A percentile compares a stretch with the other conserved stretches of the same genome.
These are phyloP conservation scores for Saccharomyces mikatae DNA, from an alignment of 805 yeast genomes.

Conservation along the genomic window DNA sequence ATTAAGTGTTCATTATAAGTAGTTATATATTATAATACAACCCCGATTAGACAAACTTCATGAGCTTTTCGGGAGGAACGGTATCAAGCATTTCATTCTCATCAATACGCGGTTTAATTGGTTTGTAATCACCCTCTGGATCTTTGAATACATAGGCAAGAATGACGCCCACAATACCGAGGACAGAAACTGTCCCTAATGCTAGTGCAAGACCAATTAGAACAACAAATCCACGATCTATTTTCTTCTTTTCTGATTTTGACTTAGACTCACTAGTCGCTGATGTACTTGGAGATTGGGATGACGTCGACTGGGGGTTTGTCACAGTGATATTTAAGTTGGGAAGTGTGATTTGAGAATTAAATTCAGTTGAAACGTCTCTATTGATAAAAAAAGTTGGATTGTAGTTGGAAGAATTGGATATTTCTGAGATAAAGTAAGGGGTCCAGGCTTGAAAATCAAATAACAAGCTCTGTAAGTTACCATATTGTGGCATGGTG, in stretches of 20 bases:
- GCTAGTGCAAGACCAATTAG: slow-evolving; percentile 63
- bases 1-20: background rate
- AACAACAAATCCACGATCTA: slow-evolving; percentile 54
- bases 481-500: slow-evolving; percentile 30
- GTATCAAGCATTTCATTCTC: slow-evolving; percentile 54
- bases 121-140: slow-evolving; percentile 35
- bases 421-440: slow-evolving; percentile 9
- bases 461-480: slow-evolving; percentile 17
- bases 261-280: background rate
- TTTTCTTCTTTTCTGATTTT: slow-evolving; percentile 6
- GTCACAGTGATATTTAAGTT: slow-evolving; percentile 10
- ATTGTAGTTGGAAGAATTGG: slow-evolving; percentile 22
- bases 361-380: slow-evolving; percentile 30
- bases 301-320: background rate
- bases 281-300: slow-evolving; percentile 11
- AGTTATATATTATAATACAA: slow-evolving; percentile 6
- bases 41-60: slow-evolving; percentile 29
- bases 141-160: slow-evolving; percentile 31
- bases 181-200: slow-evolving; percentile 38
- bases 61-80: slow-evolving; percentile 51
- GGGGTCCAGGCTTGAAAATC: slow-evolving; percentile 22
- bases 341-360: slow-evolving; percentile 21
- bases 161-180: slow-evolving; percentile 36
- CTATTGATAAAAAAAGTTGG: slow-evolving; percentile 32
- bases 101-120: slow-evolving; percentile 47